Evolutionary conservation across 2,329 filamentous ascomycete genomes (phyloP).

Genomic region (Ceratocystis alfenasii): DNA sequence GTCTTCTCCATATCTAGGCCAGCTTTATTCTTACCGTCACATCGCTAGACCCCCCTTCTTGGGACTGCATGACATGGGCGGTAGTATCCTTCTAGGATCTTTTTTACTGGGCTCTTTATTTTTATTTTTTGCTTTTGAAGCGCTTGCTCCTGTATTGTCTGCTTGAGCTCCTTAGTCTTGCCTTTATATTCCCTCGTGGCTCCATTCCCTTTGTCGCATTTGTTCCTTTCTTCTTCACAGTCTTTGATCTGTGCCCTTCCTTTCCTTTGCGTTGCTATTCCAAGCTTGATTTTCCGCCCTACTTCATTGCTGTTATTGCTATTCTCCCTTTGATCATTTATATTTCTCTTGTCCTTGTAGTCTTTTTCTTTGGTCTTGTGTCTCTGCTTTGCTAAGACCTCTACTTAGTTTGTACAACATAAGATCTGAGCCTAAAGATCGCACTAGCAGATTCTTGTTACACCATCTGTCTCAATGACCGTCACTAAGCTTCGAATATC

Average conservation of each 20-base stretch:
- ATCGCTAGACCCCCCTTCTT: neutral
- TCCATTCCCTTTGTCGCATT: neutral
- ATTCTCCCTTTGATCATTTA: neutral
- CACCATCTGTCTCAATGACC: conserved; percentile 30
- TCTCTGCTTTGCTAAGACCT: neutral
- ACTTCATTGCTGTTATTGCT: conserved; percentile 8
- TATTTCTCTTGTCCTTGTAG: neutral
- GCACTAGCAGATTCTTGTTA: conserved; percentile 12
- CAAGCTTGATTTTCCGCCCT: neutral
- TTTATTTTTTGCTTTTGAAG: neutral
- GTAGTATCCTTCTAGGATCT: neutral
- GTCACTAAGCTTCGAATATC: conserved; percentile 46
- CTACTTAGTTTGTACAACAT: conserved; percentile 20
- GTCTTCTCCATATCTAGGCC: neutral
- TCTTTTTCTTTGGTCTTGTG: neutral
- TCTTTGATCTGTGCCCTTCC: conserved; percentile 18
- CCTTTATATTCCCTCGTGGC: neutral
- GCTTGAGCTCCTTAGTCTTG: neutral
- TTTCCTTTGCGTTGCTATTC: neutral
- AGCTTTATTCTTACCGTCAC: neutral
- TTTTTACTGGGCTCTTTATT: neutral
- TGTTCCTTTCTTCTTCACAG: conserved; percentile 10
- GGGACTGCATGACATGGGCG: neutral
- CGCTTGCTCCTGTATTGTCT: conserved; percentile 6
- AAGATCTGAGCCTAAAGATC: neutral